phyloP scores from a whole-genome alignment of 176 grass and related monocot genomes.

The Avena eriantha region DNA sequence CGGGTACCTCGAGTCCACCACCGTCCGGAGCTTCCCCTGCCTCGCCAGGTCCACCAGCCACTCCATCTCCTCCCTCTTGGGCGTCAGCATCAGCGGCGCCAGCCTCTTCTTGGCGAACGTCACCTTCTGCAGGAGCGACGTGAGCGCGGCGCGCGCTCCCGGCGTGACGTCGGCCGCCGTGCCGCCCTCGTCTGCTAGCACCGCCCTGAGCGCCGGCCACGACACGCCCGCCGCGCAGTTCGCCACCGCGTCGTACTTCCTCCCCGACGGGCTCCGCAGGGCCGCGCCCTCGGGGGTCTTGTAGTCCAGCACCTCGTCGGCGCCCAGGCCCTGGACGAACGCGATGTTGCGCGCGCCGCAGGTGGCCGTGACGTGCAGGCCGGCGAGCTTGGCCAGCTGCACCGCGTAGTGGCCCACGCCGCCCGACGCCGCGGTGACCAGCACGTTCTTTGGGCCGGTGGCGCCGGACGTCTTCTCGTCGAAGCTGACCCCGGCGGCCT shows the following conservation, averaged over 20 bases:
- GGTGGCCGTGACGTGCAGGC: slow-evolving; percentile 73
- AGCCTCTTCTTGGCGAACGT: slow-evolving; percentile 73
- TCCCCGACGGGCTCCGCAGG: slow-evolving; percentile 59
- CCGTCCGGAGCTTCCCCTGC: slow-evolving; percentile 69
- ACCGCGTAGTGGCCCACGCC: slow-evolving; percentile 86
- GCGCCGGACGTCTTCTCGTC: slow-evolving; percentile 31
- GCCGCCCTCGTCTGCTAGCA: slow-evolving; percentile 47
- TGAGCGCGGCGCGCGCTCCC: slow-evolving; percentile 36
- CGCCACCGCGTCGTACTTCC: slow-evolving; percentile 64
- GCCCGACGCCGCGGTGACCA: slow-evolving; percentile 87
- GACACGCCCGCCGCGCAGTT: slow-evolving; percentile 68
- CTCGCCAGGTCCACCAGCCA: slow-evolving; percentile 61
- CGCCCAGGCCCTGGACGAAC: slow-evolving; percentile 57
- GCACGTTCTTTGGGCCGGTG: slow-evolving; percentile 43
- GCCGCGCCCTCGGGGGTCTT: slow-evolving; percentile 56
- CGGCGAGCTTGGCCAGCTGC: slow-evolving; percentile 75
- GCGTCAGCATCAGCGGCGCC: slow-evolving; percentile 52
- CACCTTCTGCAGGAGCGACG: slow-evolving; percentile 64
- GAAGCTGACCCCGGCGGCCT: slow-evolving; percentile 53
- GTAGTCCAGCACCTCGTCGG: slow-evolving; percentile 82
- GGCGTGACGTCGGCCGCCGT: slow-evolving; percentile 64
- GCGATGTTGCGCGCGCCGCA: slow-evolving; percentile 76
- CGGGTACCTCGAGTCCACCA: slow-evolving; percentile 62
- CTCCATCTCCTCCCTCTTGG: slow-evolving; percentile 69
- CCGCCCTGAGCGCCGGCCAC: slow-evolving; percentile 60